These are phyloP conservation scores for Sparassis latifolia DNA, from an alignment of 1,284 basidiomycete genomes.

Conservation along the genomic window DNA sequence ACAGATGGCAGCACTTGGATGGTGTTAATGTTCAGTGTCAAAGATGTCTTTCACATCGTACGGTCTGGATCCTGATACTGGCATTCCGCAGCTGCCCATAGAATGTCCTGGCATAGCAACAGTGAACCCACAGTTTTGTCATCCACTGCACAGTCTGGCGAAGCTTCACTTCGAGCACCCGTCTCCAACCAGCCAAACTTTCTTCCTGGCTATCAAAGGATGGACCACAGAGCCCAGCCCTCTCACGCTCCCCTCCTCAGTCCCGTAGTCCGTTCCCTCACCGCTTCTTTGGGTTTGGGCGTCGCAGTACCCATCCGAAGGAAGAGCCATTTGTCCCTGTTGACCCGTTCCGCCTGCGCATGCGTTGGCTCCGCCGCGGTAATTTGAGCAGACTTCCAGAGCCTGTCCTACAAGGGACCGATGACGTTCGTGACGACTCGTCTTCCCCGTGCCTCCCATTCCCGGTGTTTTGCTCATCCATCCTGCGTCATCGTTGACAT, in stretches of 20 bases:
- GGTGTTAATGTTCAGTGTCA: too few relatives aligned
- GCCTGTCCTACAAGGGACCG: slow-evolving; percentile 3
- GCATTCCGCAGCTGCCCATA: slow-evolving; percentile 11
- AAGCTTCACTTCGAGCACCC: slow-evolving; percentile 14
- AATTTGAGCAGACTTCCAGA: slow-evolving; percentile 6
- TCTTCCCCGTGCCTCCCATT: slow-evolving; percentile 13
- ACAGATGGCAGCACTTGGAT: too few relatives aligned
- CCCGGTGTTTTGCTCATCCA: slow-evolving; percentile 6
- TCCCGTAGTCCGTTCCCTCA: slow-evolving; percentile 40
- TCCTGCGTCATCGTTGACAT: slow-evolving; percentile 3
- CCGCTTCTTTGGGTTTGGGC: slow-evolving; percentile 29
- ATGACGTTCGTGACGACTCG: slow-evolving; percentile 9
- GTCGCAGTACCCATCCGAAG: slow-evolving; percentile 30
- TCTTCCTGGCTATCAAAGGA: slow-evolving; percentile 17
- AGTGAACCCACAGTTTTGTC: slow-evolving; percentile 12
- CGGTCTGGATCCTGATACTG: too few relatives aligned
- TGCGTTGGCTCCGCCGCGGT: slow-evolving; percentile 22
- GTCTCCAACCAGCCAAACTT: slow-evolving; percentile 9
- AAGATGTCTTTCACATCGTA: too few relatives aligned
- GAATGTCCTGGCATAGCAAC: slow-evolving; percentile 14
- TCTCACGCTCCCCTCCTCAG: slow-evolving; percentile 28
- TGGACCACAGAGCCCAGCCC: slow-evolving; percentile 12
- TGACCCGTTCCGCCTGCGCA: slow-evolving; percentile 36
- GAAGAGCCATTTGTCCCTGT: slow-evolving; percentile 46
- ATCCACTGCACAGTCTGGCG: slow-evolving; percentile 18